These are phyloP conservation scores for Xylaria flabelliformis DNA, from an alignment of 495 filamentous ascomycete species.

Conservation along the genomic window DNA sequence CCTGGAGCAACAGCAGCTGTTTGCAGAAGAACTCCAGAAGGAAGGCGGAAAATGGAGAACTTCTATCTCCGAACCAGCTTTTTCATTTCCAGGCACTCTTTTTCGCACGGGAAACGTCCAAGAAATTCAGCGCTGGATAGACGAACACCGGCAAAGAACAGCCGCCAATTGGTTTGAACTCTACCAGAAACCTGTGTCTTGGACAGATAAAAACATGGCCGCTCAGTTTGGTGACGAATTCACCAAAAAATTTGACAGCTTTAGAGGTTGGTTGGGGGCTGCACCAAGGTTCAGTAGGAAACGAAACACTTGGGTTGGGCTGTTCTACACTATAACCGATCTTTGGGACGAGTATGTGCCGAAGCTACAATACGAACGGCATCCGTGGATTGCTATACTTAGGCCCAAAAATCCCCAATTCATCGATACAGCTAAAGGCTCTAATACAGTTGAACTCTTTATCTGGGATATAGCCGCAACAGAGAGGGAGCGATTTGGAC, in stretches of 20 bases:
- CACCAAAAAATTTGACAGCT: conserved; percentile 34
- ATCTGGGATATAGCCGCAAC: conserved; percentile 52
- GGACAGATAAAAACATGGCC: conserved; percentile 45
- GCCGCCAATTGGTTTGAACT: conserved; percentile 29
- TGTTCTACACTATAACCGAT: conserved; percentile 54
- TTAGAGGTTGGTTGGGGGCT: conserved; percentile 45
- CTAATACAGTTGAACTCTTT: conserved; percentile 45
- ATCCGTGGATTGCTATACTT: conserved; percentile 52
- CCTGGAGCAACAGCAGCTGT: conserved; percentile 3
- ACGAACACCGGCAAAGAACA: neutral
- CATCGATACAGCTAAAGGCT: conserved; percentile 11
- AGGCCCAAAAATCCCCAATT: conserved; percentile 45
- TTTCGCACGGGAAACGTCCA: conserved; percentile 21
- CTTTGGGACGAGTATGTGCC: conserved; percentile 42
- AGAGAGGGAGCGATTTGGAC: conserved; percentile 21
- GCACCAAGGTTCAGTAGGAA: conserved; percentile 28
- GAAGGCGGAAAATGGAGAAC: conserved; percentile 11
- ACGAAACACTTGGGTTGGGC: conserved; percentile 46
- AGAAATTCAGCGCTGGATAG: conserved; percentile 30
- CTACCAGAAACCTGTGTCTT: conserved; percentile 47
- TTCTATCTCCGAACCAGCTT: conserved; percentile 7
- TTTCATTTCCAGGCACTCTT: conserved; percentile 25
- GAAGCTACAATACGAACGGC: conserved; percentile 30
- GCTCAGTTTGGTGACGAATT: conserved; percentile 45
- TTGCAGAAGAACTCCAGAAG: conserved; percentile 13